Evolutionary conservation across 768 basidiomycete genomes (phyloP), one percentile per base, ranked within the genome.

Genomic region (Lactarius pseudohatsudake): DNA sequence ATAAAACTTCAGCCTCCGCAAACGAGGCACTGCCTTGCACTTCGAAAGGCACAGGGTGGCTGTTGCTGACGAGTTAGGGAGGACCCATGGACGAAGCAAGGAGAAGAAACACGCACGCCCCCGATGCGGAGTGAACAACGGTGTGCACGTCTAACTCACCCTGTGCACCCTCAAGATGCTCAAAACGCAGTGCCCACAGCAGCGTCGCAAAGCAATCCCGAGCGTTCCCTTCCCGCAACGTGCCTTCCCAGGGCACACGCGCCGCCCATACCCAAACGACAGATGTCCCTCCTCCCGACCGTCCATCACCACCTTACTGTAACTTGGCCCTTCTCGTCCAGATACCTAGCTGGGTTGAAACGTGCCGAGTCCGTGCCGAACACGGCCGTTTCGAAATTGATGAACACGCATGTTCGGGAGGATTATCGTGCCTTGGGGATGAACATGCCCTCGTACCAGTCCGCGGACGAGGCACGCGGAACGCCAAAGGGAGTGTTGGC

Each of bases 401-500:
- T 8, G 13, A 54, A n/a, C 30, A 8, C 32, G 13, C n/a, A 54
- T 26, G 32, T 63, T 66, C 20, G 30, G 28, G 28, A 28, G 28
- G 28, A 28, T 28, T 1, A 28, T 1, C 28, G 28, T 28, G 28
- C 28, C 13, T 53, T 53, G 22, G 50, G 50, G 22, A 53, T 53
- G n/a, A 53, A 53, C 50, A 53, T 26, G 13, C 22, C 50, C 22
- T 53, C 50, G 22, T 53, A 53, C 50, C 22, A 53, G 50, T 53
- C n/a, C 2, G 22, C 50, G 2, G 50, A 26, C 22, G 50, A 53
- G 4, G 50, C 13, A 1, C 26, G 50, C 3, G 22, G 22, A 2
- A 47, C 3, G 18, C 66, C 66, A 10, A 45, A 50, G 16, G 69
- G 69, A 1, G 53, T 0, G 62, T 53, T 30, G 30, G 57, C 6